Percentiles rank a stretch among this genome's conserved stretches.
phyloP scores from a whole-genome alignment of 495 filamentous ascomycete genomes.

The Penicillium goetzii region DNA sequence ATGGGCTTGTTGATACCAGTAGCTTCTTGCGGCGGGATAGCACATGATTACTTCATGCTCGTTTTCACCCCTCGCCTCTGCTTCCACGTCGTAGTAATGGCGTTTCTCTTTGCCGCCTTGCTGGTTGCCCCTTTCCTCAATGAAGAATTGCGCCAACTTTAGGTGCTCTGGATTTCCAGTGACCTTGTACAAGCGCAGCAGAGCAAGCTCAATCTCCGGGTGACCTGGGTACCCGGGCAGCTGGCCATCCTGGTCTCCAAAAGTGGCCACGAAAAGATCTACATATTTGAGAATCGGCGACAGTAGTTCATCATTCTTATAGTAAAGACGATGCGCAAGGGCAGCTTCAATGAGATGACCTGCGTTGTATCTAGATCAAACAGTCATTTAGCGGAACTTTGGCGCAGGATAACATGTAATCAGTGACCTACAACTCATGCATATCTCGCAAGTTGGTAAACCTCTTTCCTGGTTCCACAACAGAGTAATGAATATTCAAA shows the following conservation, averaged over 20 bases:
- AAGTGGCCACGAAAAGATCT: conserved; percentile 51
- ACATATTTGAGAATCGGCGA: conserved; percentile 58
- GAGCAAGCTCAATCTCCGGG: conserved; percentile 61
- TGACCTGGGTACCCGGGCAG: conserved; percentile 63
- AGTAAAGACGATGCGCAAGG: conserved; percentile 54
- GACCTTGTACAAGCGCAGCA: conserved; percentile 55
- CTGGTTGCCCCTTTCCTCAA: conserved; percentile 60
- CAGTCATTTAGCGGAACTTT: background rate
- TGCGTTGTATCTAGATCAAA: conserved; percentile 52
- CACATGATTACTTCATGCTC: conserved; percentile 46
- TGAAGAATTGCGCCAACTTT: conserved; percentile 57
- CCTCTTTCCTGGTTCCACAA: conserved; percentile 53
- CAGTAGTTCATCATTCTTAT: conserved; percentile 53
- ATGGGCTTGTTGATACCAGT: conserved; percentile 61
- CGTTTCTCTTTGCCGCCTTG: conserved; percentile 46
- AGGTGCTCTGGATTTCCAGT: conserved; percentile 52
- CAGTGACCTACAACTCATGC: conserved; percentile 58
- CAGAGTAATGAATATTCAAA: conserved; percentile 62
- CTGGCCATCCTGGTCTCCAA: conserved; percentile 54
- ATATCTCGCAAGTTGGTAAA: conserved; percentile 63
- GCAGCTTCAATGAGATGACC: conserved; percentile 65
- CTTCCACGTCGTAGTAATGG: conserved; percentile 58
- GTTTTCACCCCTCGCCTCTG: conserved; percentile 53
- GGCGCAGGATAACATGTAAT: background rate
- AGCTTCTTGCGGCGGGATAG: conserved; percentile 41